Evolutionary conservation across 768 basidiomycete genomes (phyloP), one percentile per base, ranked within the genome.

Genomic region (Lenzites betulinus): DNA sequence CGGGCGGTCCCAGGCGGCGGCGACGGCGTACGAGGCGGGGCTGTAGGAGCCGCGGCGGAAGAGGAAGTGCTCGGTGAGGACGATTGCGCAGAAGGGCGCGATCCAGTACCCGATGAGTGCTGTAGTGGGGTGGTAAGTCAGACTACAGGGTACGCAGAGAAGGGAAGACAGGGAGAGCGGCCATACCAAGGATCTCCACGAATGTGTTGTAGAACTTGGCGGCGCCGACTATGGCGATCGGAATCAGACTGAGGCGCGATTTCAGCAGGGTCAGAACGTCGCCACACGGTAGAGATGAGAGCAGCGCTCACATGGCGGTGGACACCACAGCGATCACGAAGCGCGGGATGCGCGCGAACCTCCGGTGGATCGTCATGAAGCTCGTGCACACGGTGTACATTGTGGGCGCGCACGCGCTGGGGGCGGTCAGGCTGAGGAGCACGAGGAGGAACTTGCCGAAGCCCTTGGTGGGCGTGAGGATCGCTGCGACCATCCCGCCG

Each of bases 311-410:
- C 78, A 82, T 72, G 28, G 70, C 80, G 25, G 76, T 80, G 11
- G 79, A 79, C 22, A 81, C 51, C 20, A 81, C 54, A 20, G 79
- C 76, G 59, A 81, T 75, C 18, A 82, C 66, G 73, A 77, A 81
- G 15, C 81, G 76, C 20, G 81, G 81, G 22, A 81, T 66, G 25
- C 68, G 59, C 48, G 70, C 59, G 44, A 77, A 73, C 57, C 71
- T 65, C 22, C 62, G 67, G 13, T 74, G 67, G 8, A 78, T 56
- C 8, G 78, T 70, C 78, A 79, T 78, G 64, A 80, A 70, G 51
- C 78, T 79, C 36, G 79, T 79, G 51, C 78, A 77, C 63, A 77
- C 81, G 18, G 80, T 79, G 66, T 87, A 87, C 75, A 86, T 83
- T 38, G 81, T 81, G 1, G 84, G 84, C 8, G 82, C 82, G 50